Percentiles rank a stretch among this genome's conserved stretches.
Conservation (phyloP, 1,284 basidiomycete genomes). For the Phellinidium pouzarii region DNA sequence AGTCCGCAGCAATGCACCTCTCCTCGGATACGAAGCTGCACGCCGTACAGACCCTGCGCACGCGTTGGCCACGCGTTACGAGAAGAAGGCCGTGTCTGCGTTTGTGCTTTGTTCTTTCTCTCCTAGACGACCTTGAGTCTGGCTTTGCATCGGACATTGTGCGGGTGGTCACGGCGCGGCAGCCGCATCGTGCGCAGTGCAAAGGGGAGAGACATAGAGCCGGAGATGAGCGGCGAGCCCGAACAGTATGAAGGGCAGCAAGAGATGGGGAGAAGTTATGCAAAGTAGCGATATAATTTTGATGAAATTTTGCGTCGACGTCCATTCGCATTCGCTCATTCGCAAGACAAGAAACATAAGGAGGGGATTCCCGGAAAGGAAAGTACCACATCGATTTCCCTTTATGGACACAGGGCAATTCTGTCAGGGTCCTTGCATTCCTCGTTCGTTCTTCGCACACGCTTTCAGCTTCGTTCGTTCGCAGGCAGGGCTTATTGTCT, state of each 20-base stretch:
- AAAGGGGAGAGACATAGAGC: constrained; percentile 23
- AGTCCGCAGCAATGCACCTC: too few species aligned
- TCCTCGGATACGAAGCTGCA: constrained; percentile 8
- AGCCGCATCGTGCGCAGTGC: constrained; percentile 48
- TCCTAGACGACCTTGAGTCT: neutral
- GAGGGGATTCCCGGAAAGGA: neutral
- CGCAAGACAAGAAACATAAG: neutral
- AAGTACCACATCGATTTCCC: neutral
- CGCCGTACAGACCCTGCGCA: constrained; percentile 5
- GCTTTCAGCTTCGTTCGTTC: neutral
- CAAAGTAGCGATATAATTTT: neutral
- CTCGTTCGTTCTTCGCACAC: neutral
- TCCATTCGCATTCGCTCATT: neutral
- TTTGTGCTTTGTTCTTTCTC: constrained; percentile 2
- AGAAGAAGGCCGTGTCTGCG: neutral
- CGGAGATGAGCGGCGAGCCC: constrained; percentile 30
- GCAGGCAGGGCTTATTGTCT: neutral
- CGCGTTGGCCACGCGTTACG: neutral
- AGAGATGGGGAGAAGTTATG: constrained; percentile 46
- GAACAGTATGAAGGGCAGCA: constrained; percentile 51
- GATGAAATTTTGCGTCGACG: constrained; percentile 7
- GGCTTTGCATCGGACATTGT: neutral
- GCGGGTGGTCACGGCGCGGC: constrained; percentile 31
- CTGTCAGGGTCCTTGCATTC: neutral
- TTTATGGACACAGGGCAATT: neutral